These are phyloP conservation scores for Aspergillus ochraceus DNA, from an alignment of 2,329 filamentous ascomycete species.

Conservation along the genomic window DNA sequence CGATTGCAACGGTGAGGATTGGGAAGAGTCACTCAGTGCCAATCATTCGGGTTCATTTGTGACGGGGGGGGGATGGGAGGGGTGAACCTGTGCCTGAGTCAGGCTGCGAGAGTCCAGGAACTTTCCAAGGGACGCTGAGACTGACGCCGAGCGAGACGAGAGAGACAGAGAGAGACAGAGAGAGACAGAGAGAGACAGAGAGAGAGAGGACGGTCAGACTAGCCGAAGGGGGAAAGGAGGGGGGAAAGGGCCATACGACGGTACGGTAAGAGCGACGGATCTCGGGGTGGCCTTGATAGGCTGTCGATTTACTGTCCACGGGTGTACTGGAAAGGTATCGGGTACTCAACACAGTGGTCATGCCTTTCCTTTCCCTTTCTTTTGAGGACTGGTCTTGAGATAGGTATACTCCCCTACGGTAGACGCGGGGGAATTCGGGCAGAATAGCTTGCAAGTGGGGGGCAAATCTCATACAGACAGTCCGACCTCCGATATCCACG, in stretches of 20 bases:
- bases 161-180: neutral
- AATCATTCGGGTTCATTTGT: slow-evolving; percentile 14
- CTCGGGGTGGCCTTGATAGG: slow-evolving; percentile 15
- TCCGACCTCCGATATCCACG: neutral
- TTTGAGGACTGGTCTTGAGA: too few relatives aligned
- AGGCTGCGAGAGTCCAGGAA: slow-evolving; percentile 2
- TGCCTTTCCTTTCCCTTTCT: too few relatives aligned
- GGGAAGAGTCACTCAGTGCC: slow-evolving; percentile 10
- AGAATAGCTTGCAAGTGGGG: too few relatives aligned
- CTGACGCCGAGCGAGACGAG: neutral
- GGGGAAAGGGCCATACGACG: neutral
- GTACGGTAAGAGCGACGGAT: slow-evolving; percentile 3
- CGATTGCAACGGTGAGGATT: neutral
- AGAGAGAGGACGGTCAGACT: neutral
- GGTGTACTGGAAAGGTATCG: too few relatives aligned
- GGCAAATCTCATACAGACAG: neutral
- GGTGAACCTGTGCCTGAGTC: slow-evolving; percentile 6
- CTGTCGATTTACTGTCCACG: slow-evolving; percentile 8
- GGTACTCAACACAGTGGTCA: too few relatives aligned
- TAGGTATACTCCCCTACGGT: too few relatives aligned
- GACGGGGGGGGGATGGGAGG: slow-evolving; percentile 5
- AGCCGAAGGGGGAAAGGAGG: neutral
- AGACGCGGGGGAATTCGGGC: too few relatives aligned
- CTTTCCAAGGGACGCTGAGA: neutral
- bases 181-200: too few relatives aligned